Percentiles rank a stretch among this genome's conserved stretches.
phyloP scores from a whole-genome alignment of 1,284 basidiomycete species.

The Leccinum ponderosum region DNA sequence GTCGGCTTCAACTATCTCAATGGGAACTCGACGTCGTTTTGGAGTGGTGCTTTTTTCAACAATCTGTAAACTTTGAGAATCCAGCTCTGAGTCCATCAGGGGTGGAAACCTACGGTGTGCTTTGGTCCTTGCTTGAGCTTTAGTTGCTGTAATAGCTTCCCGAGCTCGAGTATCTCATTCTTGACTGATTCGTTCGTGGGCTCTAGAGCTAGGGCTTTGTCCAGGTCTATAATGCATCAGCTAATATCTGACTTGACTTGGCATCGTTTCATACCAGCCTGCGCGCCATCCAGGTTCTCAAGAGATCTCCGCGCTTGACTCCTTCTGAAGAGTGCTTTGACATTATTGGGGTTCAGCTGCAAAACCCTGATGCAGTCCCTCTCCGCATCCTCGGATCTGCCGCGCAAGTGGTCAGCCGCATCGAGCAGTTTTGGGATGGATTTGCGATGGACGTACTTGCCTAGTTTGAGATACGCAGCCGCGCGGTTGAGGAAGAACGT shows the following conservation, averaged over 20 bases:
- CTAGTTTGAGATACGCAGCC: slow-evolving; percentile 81
- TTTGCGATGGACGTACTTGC: slow-evolving; percentile 61
- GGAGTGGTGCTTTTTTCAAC: slow-evolving; percentile 16
- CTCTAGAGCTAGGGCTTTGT: slow-evolving; percentile 54
- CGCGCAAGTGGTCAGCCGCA: slow-evolving; percentile 3
- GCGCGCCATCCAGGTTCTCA: slow-evolving; percentile 53
- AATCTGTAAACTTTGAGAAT: slow-evolving; percentile 5
- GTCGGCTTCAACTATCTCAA: slow-evolving; percentile 58
- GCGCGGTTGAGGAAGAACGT: slow-evolving; percentile 79
- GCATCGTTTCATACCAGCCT: slow-evolving; percentile 47
- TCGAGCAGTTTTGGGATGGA: slow-evolving; percentile 3
- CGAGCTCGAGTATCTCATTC: slow-evolving; percentile 53
- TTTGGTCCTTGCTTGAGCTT: slow-evolving; percentile 33
- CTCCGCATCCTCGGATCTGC: slow-evolving; percentile 71
- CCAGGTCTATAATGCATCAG: slow-evolving; percentile 50
- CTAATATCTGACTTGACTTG: not conserved
- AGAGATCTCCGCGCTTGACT: slow-evolving; percentile 63
- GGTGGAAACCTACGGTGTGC: slow-evolving; percentile 12
- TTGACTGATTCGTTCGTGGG: slow-evolving; percentile 58
- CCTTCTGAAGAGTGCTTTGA: slow-evolving; percentile 72
- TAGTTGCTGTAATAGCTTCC: slow-evolving; percentile 37
- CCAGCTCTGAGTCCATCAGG: slow-evolving; percentile 1
- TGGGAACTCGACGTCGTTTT: slow-evolving; percentile 65
- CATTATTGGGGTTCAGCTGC: slow-evolving; percentile 51
- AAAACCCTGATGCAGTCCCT: slow-evolving; percentile 67